A percentile compares a stretch with the other conserved stretches of the same genome.
These are phyloP conservation scores for Rubroshorea leprosula DNA, from an alignment of 345 rosid species.

Conservation along the genomic window DNA sequence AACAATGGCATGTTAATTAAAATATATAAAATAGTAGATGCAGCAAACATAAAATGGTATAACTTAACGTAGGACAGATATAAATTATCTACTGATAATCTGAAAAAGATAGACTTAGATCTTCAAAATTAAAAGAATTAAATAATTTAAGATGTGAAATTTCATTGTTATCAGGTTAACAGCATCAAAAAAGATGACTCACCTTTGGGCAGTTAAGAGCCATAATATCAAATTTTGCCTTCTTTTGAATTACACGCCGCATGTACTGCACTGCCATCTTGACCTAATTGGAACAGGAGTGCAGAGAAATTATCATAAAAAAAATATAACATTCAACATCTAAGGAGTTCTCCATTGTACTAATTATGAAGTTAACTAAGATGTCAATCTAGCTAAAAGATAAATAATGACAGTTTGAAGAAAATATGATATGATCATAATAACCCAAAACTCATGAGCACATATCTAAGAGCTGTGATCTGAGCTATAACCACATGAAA, in stretches of 20 bases:
- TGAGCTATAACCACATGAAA: too few species aligned
- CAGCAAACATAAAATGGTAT: not conserved
- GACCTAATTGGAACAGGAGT: constrained; percentile 44
- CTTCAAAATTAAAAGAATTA: not conserved
- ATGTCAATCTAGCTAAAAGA: not conserved
- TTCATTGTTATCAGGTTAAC: not conserved
- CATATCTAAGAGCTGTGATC: too few species aligned
- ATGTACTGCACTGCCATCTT: constrained; percentile 95
- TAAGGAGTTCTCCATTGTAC: not conserved
- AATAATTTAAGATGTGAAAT: not conserved
- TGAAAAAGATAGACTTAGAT: constrained; percentile 1
- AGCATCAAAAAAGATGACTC: constrained; percentile 10
- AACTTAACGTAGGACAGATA: constrained; percentile 4
- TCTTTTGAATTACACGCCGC: constrained; percentile 78
- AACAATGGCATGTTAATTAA: constrained; percentile 8
- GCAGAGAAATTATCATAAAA: constrained; percentile 7
- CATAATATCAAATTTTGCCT: constrained; percentile 97
- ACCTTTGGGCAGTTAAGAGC: constrained; percentile 90
- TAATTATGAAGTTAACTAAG: too few species aligned
- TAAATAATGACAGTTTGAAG: not conserved
- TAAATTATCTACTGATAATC: not conserved
- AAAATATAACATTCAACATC: constrained; percentile 11
- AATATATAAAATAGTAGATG: constrained; percentile 1
- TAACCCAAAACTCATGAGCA: too few species aligned
- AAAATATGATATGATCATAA: too few species aligned